Conservation (phyloP, 176 grass and related monocot species). For the Canna indica region DNA sequence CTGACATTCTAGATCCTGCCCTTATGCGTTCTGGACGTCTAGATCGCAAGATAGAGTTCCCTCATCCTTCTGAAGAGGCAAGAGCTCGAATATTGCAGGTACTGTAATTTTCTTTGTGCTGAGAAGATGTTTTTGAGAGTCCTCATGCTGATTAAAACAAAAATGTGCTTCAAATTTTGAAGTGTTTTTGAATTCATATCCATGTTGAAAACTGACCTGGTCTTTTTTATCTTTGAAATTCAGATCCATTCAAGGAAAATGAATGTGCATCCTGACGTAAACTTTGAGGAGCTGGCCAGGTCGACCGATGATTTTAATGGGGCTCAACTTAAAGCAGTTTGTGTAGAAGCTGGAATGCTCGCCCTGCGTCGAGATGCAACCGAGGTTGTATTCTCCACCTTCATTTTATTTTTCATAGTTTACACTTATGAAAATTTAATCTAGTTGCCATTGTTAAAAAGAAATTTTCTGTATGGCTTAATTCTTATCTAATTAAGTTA, state of each 20-base stretch:
- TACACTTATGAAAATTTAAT: neutral
- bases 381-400: conserved; percentile 39
- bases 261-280: conserved; percentile 85
- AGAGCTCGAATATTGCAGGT: conserved; percentile 93
- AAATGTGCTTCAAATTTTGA: neutral
- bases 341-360: conserved; percentile 94
- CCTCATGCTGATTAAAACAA: neutral
- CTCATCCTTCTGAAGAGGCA: conserved; percentile 80
- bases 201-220: conserved; percentile 5
- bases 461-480: too few species aligned
- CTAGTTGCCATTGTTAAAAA: too few species aligned
- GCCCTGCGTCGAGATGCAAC: conserved; percentile 79
- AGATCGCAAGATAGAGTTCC: conserved; percentile 90
- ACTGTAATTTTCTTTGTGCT: neutral
- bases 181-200: neutral
- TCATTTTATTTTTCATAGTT: neutral
- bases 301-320: conserved; percentile 85
- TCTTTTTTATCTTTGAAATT: conserved; percentile 9
- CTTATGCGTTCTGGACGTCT: conserved; percentile 85
- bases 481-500: neutral
- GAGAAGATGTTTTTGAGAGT: neutral
- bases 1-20: conserved; percentile 92
- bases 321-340: conserved; percentile 87
- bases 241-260: conserved; percentile 94
- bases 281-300: conserved; percentile 86